phyloP scores from a whole-genome alignment of 2,329 filamentous ascomycete species.

The Fusarium sp. region DNA sequence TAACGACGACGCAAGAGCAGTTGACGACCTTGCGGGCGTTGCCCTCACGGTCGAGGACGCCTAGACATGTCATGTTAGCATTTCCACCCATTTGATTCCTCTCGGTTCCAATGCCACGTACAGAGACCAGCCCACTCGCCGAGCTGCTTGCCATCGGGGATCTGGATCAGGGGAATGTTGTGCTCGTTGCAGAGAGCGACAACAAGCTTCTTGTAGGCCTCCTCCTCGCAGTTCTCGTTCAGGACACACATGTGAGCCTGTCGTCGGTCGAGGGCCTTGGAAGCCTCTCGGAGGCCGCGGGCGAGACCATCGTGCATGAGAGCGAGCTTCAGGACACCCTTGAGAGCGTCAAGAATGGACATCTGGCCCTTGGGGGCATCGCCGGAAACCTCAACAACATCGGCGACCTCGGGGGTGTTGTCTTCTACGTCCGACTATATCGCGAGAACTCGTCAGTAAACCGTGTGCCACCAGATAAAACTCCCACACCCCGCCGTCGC shows the following conservation, averaged over 20 bases:
- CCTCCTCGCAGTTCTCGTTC: constrained; percentile 99
- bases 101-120: constrained; percentile 67
- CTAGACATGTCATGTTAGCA: constrained; percentile 61
- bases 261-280: constrained; percentile 98
- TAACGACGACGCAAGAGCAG: constrained; percentile 99
- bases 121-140: constrained; percentile 99
- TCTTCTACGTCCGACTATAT: constrained; percentile 99
- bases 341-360: constrained; percentile 97
- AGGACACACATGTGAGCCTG: constrained; percentile 99
- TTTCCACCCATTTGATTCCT: constrained; percentile 5
- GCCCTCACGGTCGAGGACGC: constrained; percentile 98
- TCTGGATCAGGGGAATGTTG: constrained; percentile 99
- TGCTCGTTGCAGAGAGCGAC: constrained; percentile 99
- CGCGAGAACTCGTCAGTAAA: constrained; percentile 37
- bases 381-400: constrained; percentile 96
- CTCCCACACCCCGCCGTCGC: constrained; percentile 16
- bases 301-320: constrained; percentile 99
- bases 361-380: constrained; percentile 94
- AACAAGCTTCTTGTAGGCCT: constrained; percentile 99
- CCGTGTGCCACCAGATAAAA: constrained; percentile 13
- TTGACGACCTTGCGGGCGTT: constrained; percentile 99
- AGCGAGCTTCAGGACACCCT: constrained; percentile 98
- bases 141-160: constrained; percentile 98
- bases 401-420: constrained; percentile 84
- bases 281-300: constrained; percentile 96